phyloP scores from a whole-genome alignment of 2,329 filamentous ascomycete genomes.

The Penicillium sp. region DNA sequence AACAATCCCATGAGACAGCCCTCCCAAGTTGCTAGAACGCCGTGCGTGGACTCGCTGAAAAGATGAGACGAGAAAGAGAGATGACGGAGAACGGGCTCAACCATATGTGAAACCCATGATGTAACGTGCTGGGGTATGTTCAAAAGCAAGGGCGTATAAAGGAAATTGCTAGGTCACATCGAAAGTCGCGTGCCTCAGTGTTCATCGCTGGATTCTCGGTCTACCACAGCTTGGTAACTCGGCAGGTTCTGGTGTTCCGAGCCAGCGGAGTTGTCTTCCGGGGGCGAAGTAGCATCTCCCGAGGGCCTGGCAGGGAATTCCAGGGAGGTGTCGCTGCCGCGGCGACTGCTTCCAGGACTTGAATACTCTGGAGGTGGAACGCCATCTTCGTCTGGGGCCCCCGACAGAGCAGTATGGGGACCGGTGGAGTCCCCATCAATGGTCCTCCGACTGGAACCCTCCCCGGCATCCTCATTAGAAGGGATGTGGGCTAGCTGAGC shows the following conservation, averaged over 20 bases:
- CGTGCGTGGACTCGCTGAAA: slow-evolving; percentile 24
- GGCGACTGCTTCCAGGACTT: slow-evolving; percentile 53
- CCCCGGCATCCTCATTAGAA: slow-evolving; percentile 65
- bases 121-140: not conserved
- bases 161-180: not conserved
- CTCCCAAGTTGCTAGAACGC: slow-evolving; percentile 16
- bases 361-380: slow-evolving; percentile 51
- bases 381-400: slow-evolving; percentile 31
- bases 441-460: slow-evolving; percentile 63
- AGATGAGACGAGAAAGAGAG: slow-evolving; percentile 17
- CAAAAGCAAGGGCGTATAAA: slow-evolving; percentile 1
- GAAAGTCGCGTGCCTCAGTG: not conserved
- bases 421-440: slow-evolving; percentile 22
- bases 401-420: slow-evolving; percentile 18
- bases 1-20: slow-evolving; percentile 9
- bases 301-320: slow-evolving; percentile 14
- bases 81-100: slow-evolving; percentile 1
- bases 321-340: slow-evolving; percentile 55
- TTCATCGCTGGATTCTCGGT: slow-evolving; percentile 8
- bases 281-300: not conserved
- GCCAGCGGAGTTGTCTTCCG: not conserved
- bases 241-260: slow-evolving; percentile 13
- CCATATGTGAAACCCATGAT: slow-evolving; percentile 1
- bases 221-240: slow-evolving; percentile 22
- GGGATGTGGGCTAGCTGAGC: slow-evolving; percentile 75